Evolutionary conservation across 441 rosid species (phyloP), one percentile per base, ranked within the genome.

Genomic region (Francoa sonchifolia): DNA sequence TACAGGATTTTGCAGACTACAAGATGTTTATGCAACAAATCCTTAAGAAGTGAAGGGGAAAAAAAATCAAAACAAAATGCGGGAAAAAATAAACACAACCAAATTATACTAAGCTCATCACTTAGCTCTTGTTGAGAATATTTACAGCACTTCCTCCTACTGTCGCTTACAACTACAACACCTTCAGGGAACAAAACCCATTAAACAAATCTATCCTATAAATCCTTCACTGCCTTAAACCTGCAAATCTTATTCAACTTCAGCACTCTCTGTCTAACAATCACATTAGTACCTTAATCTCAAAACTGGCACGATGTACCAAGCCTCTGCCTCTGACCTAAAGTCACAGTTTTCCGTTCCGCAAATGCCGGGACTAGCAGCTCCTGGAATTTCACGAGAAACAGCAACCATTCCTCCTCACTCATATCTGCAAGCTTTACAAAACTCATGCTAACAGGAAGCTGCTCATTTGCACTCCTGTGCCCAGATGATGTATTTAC

Each of bases 271-370:
- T 46, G 15, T 19, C 19, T 22, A 41, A 46, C 17, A 14, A 15
- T 7, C 32, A 23, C 22, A 11, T 36, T 23, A 50, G 52, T 36
- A 56, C 30, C 44, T 28, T 42, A 15, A 23, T 40, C 33, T 68
- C 50, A 68, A 50, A 68, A 68, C 64, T 59, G 59, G 48, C 73
- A 68, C 0, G 73, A 68, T 34, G 69, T 68, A 10, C 73, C 73
- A 43, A 68, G 32, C 56, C 73, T 52, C 50, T 68, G 73, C 45
- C 58, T 61, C 40, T 54, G 58, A 46, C 70, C 65, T n/a, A 50
- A 20, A 34, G 55, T 59, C 21, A 42, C 14, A 0, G 16, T 19
- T 41, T 52, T 52, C 6, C 67, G 58, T 32, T 60, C 53, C 2
- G 46, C 64, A 21, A 63, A 42, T 8, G 67, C 67, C 0, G 61